Conservation (phyloP, 805 yeast species). For the Schwanniomyces vanrijiae region DNA sequence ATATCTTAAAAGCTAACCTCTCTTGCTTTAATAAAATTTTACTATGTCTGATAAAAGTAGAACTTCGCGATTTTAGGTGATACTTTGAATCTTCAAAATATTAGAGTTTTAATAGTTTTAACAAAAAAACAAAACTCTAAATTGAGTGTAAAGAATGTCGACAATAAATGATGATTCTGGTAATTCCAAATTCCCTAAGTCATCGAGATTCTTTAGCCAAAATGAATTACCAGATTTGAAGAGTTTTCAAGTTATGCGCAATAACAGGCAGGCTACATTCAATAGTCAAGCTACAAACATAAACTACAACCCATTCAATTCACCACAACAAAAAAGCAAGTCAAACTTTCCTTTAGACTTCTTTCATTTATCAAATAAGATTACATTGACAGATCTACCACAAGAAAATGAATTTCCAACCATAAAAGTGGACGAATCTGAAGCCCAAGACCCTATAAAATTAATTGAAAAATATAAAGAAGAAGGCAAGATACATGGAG, state of each 20-base stretch:
- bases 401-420: conserved; percentile 47
- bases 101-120: neutral
- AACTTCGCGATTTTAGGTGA: too few species aligned
- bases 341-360: conserved; percentile 45
- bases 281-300: conserved; percentile 25
- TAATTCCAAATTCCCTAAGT: conserved; percentile 18
- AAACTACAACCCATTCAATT: conserved; percentile 45
- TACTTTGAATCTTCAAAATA: neutral
- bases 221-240: conserved; percentile 23
- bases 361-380: conserved; percentile 32
- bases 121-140: neutral
- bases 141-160: conserved; percentile 2
- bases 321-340: conserved; percentile 45
- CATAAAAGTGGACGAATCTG: conserved; percentile 51
- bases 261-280: conserved; percentile 15
- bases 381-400: conserved; percentile 14
- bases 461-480: conserved; percentile 56
- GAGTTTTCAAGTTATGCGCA: conserved; percentile 13
- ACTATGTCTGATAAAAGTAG: too few species aligned
- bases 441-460: conserved; percentile 59
- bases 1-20: too few species aligned
- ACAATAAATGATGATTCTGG: conserved; percentile 1
- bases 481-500: conserved; percentile 64
- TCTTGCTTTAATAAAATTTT: too few species aligned
- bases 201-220: conserved; percentile 25